Evolutionary conservation across 2,329 filamentous ascomycete species (phyloP), one percentile per base, ranked within the genome.

Genomic region (Camillea tinctor): DNA sequence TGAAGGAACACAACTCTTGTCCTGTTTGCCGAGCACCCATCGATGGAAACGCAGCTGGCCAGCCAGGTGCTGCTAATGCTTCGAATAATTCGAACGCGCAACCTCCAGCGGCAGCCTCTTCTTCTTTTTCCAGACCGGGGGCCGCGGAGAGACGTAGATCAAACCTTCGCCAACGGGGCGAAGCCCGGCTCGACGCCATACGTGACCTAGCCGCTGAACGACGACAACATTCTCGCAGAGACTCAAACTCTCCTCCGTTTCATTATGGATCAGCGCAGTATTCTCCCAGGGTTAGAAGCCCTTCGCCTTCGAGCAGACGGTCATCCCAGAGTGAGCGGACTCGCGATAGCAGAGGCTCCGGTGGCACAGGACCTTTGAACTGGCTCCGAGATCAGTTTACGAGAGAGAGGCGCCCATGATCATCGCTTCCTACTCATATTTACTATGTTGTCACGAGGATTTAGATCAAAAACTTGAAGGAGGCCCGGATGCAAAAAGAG

Each of bases 1-100:
- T 98, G 55, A 86, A 84, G 68, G 91, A 96, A 75, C 93, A 97
- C 75, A 93, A 97, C 69, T 97, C 93, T 0, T 98, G 94, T 69
- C 94, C 94, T 1, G 89, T 93, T 56, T 94, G 91, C 71, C 84
- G 91, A 48, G 84, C 84, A 17, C 73, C 84, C 2, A 82, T 87
- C 48, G 82, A 84, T 65, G 76, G 68, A 61, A 68, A 54, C 60
- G 66, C 68, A 54, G 68, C 69, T 23, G 66, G 68, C 11, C 68
- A 69, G 57, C 55, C 68, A 21, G 60, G 54, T 48, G 63, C 54
- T 52, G 60, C 56, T 20, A 52, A 66, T 54, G 48, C 58, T 22
- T 50, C 62, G n/a, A 40, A 54, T 36, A n/a, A 62, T 17, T 44
- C 13, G 7, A 17, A 44, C 59, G 40, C 22, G 40, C 54, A 57